These are phyloP conservation scores for Calonectria fujianensis DNA, from an alignment of 2,329 filamentous ascomycete genomes.

Conservation along the genomic window DNA sequence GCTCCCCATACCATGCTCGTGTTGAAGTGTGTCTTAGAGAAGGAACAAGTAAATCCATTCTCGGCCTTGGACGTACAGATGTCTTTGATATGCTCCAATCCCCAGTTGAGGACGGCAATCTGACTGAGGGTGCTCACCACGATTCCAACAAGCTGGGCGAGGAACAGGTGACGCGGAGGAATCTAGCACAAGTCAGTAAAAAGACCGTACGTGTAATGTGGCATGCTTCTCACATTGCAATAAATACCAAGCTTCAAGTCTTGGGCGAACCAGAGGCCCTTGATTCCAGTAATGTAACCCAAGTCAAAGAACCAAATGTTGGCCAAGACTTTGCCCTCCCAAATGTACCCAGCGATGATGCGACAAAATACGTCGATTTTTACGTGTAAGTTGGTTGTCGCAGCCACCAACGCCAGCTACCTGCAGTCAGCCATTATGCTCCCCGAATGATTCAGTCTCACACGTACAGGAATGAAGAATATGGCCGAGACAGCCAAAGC, in stretches of 20 bases:
- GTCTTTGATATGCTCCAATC: conserved; percentile 66
- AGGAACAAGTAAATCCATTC: conserved; percentile 67
- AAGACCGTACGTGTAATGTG: rapidly evolving
- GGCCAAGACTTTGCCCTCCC: conserved; percentile 64
- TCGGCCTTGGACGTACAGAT: conserved; percentile 68
- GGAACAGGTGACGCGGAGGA: conserved; percentile 66
- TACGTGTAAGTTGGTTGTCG: conserved; percentile 66
- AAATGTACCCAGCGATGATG: conserved; percentile 66
- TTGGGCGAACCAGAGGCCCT: conserved; percentile 64
- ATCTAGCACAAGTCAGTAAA: conserved; percentile 54
- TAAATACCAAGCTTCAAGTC: conserved; percentile 69
- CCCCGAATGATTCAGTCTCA: no score
- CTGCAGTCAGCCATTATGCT: neutral
- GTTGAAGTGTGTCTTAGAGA: conserved; percentile 67
- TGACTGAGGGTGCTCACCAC: conserved; percentile 67
- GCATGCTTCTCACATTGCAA: conserved; percentile 52
- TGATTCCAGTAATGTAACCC: conserved; percentile 64
- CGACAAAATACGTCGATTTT: conserved; percentile 67
- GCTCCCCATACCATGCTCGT: conserved; percentile 74
- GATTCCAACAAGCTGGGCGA: conserved; percentile 65
- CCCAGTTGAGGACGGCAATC: conserved; percentile 62
- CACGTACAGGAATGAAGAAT: conserved; percentile 56
- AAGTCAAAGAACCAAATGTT: conserved; percentile 63
- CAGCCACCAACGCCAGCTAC: conserved; percentile 59
- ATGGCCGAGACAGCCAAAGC: conserved; percentile 54